Evolutionary conservation across 2,329 filamentous ascomycete genomes (phyloP).

Genomic region (Amesomyces nigricolor): DNA sequence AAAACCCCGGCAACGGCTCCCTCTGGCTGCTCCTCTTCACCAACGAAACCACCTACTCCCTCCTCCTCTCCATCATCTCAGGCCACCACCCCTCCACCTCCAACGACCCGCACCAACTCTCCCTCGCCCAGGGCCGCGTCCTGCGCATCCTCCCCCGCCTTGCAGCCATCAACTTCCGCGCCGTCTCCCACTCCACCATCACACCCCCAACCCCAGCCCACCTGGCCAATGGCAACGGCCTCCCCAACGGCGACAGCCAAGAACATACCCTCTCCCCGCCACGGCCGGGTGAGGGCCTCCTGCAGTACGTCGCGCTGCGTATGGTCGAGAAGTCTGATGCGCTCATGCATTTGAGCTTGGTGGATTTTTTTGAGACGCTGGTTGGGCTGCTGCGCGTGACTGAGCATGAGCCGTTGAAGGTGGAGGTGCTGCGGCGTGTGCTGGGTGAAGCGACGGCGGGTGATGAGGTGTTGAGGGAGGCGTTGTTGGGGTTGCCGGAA

Average conservation of each 20-base stretch:
- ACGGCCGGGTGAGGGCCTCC: constrained; percentile 35
- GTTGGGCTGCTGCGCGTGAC: constrained; percentile 43
- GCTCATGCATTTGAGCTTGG: constrained; percentile 46
- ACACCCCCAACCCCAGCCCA: constrained; percentile 18
- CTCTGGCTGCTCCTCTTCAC: constrained; percentile 51
- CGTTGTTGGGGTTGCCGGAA: constrained; percentile 41
- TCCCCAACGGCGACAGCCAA: neutral
- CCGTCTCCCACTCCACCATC: constrained; percentile 35
- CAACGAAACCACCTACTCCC: constrained; percentile 39
- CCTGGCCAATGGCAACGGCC: constrained; percentile 2
- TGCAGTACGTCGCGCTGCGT: constrained; percentile 46
- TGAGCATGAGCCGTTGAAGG: constrained; percentile 30
- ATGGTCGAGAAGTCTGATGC: constrained; percentile 48
- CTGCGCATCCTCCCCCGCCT: constrained; percentile 48
- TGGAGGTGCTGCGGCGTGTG: constrained; percentile 35
- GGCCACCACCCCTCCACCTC: constrained; percentile 30
- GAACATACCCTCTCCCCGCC: constrained; percentile 19
- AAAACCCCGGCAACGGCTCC: constrained; percentile 43
- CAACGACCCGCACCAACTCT: constrained; percentile 36
- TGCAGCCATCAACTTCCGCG: constrained; percentile 41
- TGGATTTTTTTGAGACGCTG: constrained; percentile 50
- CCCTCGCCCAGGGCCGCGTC: constrained; percentile 48
- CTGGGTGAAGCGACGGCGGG: constrained; percentile 37
- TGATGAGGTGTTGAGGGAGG: constrained; percentile 36
- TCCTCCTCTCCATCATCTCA: constrained; percentile 39